These are phyloP conservation scores for Trichosporon sp. DNA, from an alignment of 1,284 basidiomycete genomes.

Conservation along the genomic window DNA sequence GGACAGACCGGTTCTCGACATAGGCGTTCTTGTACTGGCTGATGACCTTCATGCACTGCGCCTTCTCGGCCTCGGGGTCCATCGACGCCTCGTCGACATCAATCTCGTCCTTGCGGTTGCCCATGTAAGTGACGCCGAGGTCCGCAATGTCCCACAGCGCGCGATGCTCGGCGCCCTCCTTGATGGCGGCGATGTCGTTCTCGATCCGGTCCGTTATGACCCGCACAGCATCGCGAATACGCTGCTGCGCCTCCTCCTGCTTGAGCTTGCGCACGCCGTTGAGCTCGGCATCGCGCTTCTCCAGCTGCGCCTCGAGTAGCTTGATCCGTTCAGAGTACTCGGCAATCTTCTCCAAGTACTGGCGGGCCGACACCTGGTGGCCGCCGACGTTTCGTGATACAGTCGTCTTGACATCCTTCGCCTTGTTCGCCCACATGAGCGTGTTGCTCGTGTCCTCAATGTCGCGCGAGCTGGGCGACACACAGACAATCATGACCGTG, in stretches of 20 bases:
- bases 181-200: conserved; percentile 61
- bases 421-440: conserved; percentile 88
- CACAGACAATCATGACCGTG: conserved; percentile 95
- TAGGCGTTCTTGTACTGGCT: conserved; percentile 64
- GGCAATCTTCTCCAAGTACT: conserved; percentile 86
- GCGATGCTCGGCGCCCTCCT: conserved; percentile 69
- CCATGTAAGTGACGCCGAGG: conserved; percentile 61
- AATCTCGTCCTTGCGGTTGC: conserved; percentile 62
- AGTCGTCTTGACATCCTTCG: conserved; percentile 94
- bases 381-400: conserved; percentile 84
- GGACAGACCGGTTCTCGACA: conserved; percentile 58
- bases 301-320: conserved; percentile 64
- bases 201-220: conserved; percentile 66
- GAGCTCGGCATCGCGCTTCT: conserved; percentile 31
- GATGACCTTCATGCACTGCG: conserved; percentile 63
- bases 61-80: conserved; percentile 60
- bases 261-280: conserved; percentile 53
- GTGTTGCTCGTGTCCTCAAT: conserved; percentile 98
- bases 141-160: conserved; percentile 72
- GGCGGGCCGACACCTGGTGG: conserved; percentile 84
- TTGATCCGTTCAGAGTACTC: conserved; percentile 50
- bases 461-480: conserved; percentile 86
- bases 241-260: conserved; percentile 60
- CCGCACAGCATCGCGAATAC: conserved; percentile 63
- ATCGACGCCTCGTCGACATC: conserved; percentile 43